Percentiles rank a stretch among this genome's conserved stretches.
Evolutionary conservation across 768 basidiomycete species (phyloP).

Genomic region (Suillus subalutaceus): DNA sequence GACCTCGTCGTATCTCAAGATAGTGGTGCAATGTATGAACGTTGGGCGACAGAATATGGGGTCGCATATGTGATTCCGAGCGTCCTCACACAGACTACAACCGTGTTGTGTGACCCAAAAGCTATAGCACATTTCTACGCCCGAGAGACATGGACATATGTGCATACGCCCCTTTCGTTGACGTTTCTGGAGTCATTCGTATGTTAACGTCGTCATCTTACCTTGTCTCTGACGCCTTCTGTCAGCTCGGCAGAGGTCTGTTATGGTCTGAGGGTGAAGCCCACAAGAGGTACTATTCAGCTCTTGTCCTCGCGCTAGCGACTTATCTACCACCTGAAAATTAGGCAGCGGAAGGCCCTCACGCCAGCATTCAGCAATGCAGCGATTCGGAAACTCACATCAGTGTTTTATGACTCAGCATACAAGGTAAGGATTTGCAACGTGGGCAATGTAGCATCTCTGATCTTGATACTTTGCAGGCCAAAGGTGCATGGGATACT

Average conservation of each 20-base stretch:
- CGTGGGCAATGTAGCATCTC: not conserved
- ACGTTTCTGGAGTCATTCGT: slow-evolving; percentile 30
- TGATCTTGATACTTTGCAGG: slow-evolving; percentile 18
- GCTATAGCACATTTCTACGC: slow-evolving; percentile 52
- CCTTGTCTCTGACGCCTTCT: not conserved
- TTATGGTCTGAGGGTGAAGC: slow-evolving; percentile 39
- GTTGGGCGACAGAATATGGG: slow-evolving; percentile 26
- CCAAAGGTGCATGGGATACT: slow-evolving; percentile 35
- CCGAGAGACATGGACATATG: slow-evolving; percentile 52
- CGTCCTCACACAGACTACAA: slow-evolving; percentile 13
- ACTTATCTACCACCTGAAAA: slow-evolving; percentile 1
- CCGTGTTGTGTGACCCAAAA: slow-evolving; percentile 45
- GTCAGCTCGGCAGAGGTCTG: slow-evolving; percentile 34
- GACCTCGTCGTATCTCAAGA: slow-evolving; percentile 7
- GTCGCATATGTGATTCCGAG: slow-evolving; percentile 19
- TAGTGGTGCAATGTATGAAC: slow-evolving; percentile 19
- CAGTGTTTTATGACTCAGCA: slow-evolving; percentile 44
- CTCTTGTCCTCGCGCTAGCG: slow-evolving; percentile 21
- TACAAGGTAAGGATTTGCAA: slow-evolving; percentile 38
- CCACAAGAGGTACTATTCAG: slow-evolving; percentile 42
- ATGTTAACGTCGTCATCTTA: not conserved
- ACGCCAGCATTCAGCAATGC: slow-evolving; percentile 45
- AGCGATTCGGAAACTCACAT: slow-evolving; percentile 39
- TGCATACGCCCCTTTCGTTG: slow-evolving; percentile 39
- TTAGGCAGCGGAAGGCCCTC: slow-evolving; percentile 40